phyloP scores from a whole-genome alignment of 164 flowering plant species.

The Vitis rupestris region DNA sequence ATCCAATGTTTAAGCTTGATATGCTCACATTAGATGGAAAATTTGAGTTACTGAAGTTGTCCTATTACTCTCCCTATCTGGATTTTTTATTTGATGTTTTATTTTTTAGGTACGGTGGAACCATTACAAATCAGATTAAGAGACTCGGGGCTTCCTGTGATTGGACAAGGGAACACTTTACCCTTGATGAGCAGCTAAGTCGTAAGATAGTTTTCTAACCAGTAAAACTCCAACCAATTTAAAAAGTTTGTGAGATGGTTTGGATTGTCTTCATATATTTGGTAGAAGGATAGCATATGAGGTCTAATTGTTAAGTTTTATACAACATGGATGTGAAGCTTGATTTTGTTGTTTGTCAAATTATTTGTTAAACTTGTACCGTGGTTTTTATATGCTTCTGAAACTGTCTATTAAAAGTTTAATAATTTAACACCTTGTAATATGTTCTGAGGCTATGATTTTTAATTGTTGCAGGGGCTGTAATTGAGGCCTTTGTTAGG shows the following conservation, averaged over 20 bases:
- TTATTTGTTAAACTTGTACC: not conserved
- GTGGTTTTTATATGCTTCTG: not conserved
- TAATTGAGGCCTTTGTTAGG: slow-evolving; percentile 82
- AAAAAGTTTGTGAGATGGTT: not conserved
- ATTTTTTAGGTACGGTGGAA: slow-evolving; percentile 78
- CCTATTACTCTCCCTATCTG: not conserved
- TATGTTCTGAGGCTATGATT: slow-evolving; percentile 21
- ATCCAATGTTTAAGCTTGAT: too few species aligned
- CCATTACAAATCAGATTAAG: slow-evolving; percentile 87
- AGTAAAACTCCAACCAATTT: slow-evolving; percentile 5
- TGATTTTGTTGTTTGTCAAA: not conserved
- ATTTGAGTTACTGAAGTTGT: not conserved
- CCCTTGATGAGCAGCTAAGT: slow-evolving; percentile 97
- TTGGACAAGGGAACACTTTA: slow-evolving; percentile 90
- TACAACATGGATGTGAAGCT: too few species aligned
- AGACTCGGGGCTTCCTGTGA: slow-evolving; percentile 99
- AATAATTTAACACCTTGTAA: not conserved
- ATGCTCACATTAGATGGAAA: too few species aligned
- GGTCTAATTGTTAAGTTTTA: not conserved
- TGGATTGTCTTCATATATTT: not conserved
- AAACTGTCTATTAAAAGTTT: too few species aligned
- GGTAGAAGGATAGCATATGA: not conserved
- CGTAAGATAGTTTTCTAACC: slow-evolving; percentile 66
- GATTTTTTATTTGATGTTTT: not conserved
- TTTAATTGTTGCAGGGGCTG: slow-evolving; percentile 70